phyloP scores from a whole-genome alignment of 108 stramenopile species.

The Thalassiosira profunda region DNA sequence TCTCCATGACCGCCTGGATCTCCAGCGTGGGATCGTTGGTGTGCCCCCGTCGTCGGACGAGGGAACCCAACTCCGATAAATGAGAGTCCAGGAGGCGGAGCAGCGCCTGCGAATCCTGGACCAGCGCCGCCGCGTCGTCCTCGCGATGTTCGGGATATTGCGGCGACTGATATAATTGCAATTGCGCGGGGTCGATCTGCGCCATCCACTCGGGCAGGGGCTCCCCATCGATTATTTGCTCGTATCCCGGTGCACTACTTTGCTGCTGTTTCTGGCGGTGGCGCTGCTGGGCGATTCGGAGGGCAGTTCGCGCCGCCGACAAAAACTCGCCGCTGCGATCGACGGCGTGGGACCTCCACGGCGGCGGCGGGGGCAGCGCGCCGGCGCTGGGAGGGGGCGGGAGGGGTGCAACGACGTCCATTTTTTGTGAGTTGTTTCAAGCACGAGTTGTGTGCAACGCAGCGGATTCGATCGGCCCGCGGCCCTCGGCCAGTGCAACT shows the following conservation, averaged over 20 bases:
- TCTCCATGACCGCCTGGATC: slow-evolving; percentile 56
- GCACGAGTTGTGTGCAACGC: no score
- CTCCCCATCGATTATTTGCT: neutral
- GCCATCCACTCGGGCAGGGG: slow-evolving; percentile 37
- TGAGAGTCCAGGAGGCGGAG: slow-evolving; percentile 63
- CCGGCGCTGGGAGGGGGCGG: no score
- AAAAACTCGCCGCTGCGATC: slow-evolving; percentile 77
- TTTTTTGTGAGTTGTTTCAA: no score
- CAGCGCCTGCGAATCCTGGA: slow-evolving; percentile 69
- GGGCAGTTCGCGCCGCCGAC: slow-evolving; percentile 79
- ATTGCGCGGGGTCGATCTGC: slow-evolving; percentile 27
- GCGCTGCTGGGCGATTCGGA: slow-evolving; percentile 63
- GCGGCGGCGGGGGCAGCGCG: neutral
- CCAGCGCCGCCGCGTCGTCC: slow-evolving; percentile 18
- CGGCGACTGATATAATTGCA: slow-evolving; percentile 25
- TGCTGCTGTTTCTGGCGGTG: slow-evolving; percentile 26
- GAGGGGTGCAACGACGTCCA: no score
- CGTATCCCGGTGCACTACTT: neutral
- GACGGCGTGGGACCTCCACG: slow-evolving; percentile 54
- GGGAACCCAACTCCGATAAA: slow-evolving; percentile 53
- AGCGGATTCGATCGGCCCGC: no score
- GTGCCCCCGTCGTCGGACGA: slow-evolving; percentile 82
- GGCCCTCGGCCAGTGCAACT: no score
- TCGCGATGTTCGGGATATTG: neutral
- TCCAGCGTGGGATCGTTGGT: slow-evolving; percentile 88